These are phyloP conservation scores for Sophora flavescens DNA, from an alignment of 306 rosid species.

Conservation along the genomic window DNA sequence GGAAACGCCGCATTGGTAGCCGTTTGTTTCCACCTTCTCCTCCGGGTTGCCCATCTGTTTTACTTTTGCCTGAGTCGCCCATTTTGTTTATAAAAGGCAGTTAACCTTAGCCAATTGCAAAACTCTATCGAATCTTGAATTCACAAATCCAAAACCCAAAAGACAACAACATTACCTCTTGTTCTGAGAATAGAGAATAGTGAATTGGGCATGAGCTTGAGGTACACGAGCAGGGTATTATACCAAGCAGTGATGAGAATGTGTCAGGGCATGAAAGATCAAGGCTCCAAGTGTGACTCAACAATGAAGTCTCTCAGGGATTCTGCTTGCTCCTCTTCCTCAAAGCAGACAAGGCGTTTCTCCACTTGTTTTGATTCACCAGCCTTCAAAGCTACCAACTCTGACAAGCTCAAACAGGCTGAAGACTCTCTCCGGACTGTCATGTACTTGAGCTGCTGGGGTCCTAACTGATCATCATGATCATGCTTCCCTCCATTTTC, in stretches of 20 bases:
- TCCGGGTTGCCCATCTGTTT: slow-evolving; percentile 25
- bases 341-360: slow-evolving; percentile 50
- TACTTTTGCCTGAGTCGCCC: too few species aligned
- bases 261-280: slow-evolving; percentile 64
- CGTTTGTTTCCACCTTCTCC: slow-evolving; percentile 43
- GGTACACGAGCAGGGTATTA: slow-evolving; percentile 51
- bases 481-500: neutral
- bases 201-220: slow-evolving; percentile 63
- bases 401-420: slow-evolving; percentile 55
- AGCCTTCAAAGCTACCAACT: slow-evolving; percentile 35
- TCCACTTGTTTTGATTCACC: slow-evolving; percentile 45
- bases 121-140: neutral
- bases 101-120: neutral
- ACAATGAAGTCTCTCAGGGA: slow-evolving; percentile 57
- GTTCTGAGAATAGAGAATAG: neutral
- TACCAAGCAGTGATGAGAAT: slow-evolving; percentile 48
- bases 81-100: neutral
- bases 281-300: slow-evolving; percentile 57
- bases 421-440: slow-evolving; percentile 80
- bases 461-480: slow-evolving; percentile 50
- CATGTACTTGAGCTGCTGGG: slow-evolving; percentile 92
- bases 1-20: slow-evolving; percentile 1
- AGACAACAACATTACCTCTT: neutral
- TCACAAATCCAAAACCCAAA: neutral
- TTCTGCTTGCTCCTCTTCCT: slow-evolving; percentile 53